Conservation (phyloP, 73 alveolate genomes). For the Paramecium caudatum region DNA sequence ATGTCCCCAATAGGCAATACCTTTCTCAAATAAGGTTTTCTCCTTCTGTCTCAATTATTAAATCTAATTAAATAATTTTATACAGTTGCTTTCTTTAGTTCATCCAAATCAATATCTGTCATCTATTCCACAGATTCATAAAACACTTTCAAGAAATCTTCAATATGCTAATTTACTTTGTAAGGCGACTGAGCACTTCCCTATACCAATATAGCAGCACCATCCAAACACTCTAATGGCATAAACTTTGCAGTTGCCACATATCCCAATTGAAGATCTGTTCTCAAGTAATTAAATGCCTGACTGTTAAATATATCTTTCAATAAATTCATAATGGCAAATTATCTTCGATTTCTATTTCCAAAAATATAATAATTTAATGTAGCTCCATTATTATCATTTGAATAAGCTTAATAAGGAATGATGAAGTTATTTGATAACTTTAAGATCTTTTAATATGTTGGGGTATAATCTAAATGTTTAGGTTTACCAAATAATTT, state of each 20-base stretch:
- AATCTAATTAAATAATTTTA: neutral
- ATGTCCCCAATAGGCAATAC: slow-evolving; percentile 9
- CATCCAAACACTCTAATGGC: slow-evolving; percentile 43
- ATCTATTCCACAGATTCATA: neutral
- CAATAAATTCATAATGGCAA: slow-evolving; percentile 45
- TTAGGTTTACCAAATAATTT: slow-evolving; percentile 31
- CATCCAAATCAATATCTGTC: slow-evolving; percentile 19
- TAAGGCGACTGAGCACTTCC: slow-evolving; percentile 16
- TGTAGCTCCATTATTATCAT: slow-evolving; percentile 55
- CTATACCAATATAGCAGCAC: slow-evolving; percentile 22
- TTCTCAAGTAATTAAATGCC: slow-evolving; percentile 31
- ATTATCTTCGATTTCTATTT: slow-evolving; percentile 21
- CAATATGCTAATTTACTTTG: neutral
- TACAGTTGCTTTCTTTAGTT: slow-evolving; percentile 44
- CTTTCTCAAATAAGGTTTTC: slow-evolving; percentile 27
- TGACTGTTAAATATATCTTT: neutral
- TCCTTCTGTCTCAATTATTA: slow-evolving; percentile 21
- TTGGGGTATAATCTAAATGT: slow-evolving; percentile 13
- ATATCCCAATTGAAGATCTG: slow-evolving; percentile 34
- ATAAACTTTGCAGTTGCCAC: neutral
- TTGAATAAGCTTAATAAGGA: neutral
- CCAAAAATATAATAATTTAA: slow-evolving; percentile 17
- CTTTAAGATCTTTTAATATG: neutral
- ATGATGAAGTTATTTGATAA: neutral
- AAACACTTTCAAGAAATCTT: neutral